A percentile compares a stretch with the other conserved stretches of the same genome.
Evolutionary conservation across 225 moss, liverwort and hornwort genomes (phyloP).

Genomic region (Physcomitrellopsis africana): DNA sequence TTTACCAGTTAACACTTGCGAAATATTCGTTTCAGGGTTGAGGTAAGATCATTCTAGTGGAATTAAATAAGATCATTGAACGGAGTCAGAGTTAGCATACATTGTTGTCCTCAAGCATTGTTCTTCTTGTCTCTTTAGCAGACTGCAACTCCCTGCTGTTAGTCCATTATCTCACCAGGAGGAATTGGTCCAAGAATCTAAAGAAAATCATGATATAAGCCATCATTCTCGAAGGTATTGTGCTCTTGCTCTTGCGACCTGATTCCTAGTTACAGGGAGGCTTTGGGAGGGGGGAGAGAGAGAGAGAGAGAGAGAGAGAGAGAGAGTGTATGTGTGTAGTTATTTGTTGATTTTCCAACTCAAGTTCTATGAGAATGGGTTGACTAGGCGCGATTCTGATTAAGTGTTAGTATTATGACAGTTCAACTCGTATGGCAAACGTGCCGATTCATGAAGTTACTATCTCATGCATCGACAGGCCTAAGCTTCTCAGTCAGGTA

Average conservation of each 20-base stretch:
- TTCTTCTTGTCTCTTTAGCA: neutral
- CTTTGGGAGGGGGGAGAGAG: neutral
- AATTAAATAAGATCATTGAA: neutral
- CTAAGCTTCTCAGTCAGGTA: conserved; percentile 95
- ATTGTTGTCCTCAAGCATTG: neutral
- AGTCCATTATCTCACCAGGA: conserved; percentile 58
- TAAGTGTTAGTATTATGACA: conserved; percentile 31
- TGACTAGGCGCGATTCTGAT: neutral
- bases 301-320: too few species aligned
- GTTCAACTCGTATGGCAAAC: conserved; percentile 49
- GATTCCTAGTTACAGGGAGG: neutral
- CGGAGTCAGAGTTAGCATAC: too few species aligned
- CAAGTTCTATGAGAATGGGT: too few species aligned
- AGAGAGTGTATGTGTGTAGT: neutral
- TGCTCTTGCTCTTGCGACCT: neutral
- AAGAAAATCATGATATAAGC: conserved; percentile 34
- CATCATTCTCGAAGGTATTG: conserved; percentile 44
- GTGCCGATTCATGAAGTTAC: conserved; percentile 87
- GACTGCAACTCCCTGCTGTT: conserved; percentile 53
- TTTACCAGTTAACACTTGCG: neutral
- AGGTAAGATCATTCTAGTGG: neutral
- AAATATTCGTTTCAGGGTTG: neutral
- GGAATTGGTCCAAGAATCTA: conserved; percentile 51
- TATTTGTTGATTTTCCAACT: neutral
- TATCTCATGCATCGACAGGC: conserved; percentile 82